These are phyloP conservation scores for Apiospora arundinis DNA, from an alignment of 2,329 filamentous ascomycete genomes.

Conservation along the genomic window DNA sequence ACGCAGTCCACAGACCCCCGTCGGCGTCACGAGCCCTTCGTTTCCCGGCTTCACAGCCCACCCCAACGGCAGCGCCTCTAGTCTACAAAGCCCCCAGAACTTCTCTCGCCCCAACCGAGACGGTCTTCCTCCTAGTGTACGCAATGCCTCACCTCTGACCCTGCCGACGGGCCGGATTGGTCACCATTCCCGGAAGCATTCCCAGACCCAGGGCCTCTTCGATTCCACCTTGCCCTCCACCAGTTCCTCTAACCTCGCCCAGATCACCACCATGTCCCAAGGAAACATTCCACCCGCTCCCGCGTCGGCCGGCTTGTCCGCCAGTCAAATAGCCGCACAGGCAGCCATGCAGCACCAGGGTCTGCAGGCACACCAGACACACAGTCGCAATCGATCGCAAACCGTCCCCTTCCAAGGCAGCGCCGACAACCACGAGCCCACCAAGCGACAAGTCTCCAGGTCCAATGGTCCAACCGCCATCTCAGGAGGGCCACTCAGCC, in stretches of 20 bases:
- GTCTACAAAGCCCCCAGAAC: slow-evolving; percentile 61
- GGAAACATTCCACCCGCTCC: slow-evolving; percentile 38
- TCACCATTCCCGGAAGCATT: slow-evolving; percentile 61
- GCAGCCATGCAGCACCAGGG: slow-evolving; percentile 69
- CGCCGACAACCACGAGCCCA: slow-evolving; percentile 48
- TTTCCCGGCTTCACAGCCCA: slow-evolving; percentile 56
- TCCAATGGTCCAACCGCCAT: slow-evolving; percentile 12
- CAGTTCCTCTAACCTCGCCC: slow-evolving; percentile 60
- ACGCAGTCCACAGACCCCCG: slow-evolving; percentile 44
- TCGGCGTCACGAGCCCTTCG: slow-evolving; percentile 51
- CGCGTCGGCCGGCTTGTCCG: slow-evolving; percentile 53
- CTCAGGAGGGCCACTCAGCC: slow-evolving; percentile 59
- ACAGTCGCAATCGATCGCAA: slow-evolving; percentile 73
- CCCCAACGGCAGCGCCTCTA: slow-evolving; percentile 54
- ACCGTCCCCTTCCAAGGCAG: slow-evolving; percentile 67
- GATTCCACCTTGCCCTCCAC: slow-evolving; percentile 74
- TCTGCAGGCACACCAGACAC: slow-evolving; percentile 34
- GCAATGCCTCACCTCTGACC: slow-evolving; percentile 51
- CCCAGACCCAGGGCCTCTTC: slow-evolving; percentile 78
- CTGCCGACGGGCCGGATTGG: slow-evolving; percentile 43
- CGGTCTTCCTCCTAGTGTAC: slow-evolving; percentile 41
- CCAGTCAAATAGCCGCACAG: slow-evolving; percentile 83
- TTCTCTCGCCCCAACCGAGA: slow-evolving; percentile 60
- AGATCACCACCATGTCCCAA: slow-evolving; percentile 52
- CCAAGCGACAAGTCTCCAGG: slow-evolving; percentile 36